Base-by-base conservation (phyloP, 208 protist species). In the Vickermania spadyakhi region DNA sequence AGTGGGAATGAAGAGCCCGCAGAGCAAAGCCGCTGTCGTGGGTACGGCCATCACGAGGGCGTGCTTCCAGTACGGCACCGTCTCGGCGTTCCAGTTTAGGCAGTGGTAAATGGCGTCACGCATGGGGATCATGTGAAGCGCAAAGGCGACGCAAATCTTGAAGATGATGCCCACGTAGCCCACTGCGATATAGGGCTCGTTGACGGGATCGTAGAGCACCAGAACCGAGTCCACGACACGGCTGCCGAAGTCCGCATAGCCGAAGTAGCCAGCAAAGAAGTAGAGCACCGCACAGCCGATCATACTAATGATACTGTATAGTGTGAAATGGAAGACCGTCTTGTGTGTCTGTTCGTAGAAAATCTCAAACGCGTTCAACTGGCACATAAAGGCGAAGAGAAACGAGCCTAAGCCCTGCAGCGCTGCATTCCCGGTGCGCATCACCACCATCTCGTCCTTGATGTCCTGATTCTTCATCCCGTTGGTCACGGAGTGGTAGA, bases 101-200 rank as follows among this genome's bases (percentile, higher is more conserved):
- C 76, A 64, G 62, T 90, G 68, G 66, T 85, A 86, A 23, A 86
- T 70, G 22, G 76, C 73, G 61, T 89, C 73, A 18, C 83, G 83
- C 45, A 72, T 64, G 2, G 83, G 72, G 58, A 86, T 81, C 69
- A 75, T 77, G 66, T 81, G 75, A 27, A 90, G 58, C 1, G 65
- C 73, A 53, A 81, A 89, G 2, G 68, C 74, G 21, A 82, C 78
- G 58, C 72, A 80, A 23, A 89, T 60, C 65, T 85, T 89, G 29
- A 89, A 3, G 55, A 82, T 65, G 51, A 92, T 67, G 22, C 77
- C 81, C 21, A 71, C 66, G 68, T 81, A 85, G 18, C 60, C 68
- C 2, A 81, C 71, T 1, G 60, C 68, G 66, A 89, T 77, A 36
- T 84, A 64, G 28, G 62, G 62, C 26, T 84, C 74, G 21, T 83